Conservation (phyloP, 78 protist genomes). For the Diacronema lutheri region DNA sequence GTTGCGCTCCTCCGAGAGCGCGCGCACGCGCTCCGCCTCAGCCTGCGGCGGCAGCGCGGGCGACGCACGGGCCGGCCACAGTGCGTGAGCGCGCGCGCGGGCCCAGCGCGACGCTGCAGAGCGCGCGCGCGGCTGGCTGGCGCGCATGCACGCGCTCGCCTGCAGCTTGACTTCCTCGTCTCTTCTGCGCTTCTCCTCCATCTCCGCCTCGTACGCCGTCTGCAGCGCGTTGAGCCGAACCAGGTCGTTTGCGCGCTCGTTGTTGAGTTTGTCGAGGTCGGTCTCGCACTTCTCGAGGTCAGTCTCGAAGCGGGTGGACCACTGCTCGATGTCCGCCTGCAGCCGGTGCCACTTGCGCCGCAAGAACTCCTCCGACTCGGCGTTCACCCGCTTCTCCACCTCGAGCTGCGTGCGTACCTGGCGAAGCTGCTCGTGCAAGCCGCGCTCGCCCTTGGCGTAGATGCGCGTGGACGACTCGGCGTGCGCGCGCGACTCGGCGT, state of each 20-base stretch:
- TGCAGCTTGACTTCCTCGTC: neutral
- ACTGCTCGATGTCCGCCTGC: neutral
- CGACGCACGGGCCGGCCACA: neutral
- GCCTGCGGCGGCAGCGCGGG: neutral
- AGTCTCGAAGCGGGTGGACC: neutral
- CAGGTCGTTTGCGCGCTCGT: neutral
- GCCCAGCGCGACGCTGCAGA: neutral
- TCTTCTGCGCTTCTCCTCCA: neutral
- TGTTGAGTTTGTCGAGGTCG: neutral
- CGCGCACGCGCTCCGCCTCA: neutral
- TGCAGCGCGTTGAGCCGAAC: neutral
- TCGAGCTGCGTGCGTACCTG: neutral
- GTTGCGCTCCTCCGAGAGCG: neutral
- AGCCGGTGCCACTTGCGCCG: neutral
- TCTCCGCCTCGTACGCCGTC: neutral
- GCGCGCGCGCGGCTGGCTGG: neutral
- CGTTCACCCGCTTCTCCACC: neutral
- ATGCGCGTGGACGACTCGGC: neutral
- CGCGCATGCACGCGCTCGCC: too few species aligned
- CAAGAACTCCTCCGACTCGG: neutral
- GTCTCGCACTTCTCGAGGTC: neutral
- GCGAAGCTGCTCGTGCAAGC: neutral
- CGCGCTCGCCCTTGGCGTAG: neutral
- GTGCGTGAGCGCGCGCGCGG: neutral
- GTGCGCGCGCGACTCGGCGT: neutral